Percentiles rank a stretch among this genome's conserved stretches.
These are phyloP conservation scores for Leptographium wingfieldii DNA, from an alignment of 2,329 filamentous ascomycete species.

Conservation along the genomic window DNA sequence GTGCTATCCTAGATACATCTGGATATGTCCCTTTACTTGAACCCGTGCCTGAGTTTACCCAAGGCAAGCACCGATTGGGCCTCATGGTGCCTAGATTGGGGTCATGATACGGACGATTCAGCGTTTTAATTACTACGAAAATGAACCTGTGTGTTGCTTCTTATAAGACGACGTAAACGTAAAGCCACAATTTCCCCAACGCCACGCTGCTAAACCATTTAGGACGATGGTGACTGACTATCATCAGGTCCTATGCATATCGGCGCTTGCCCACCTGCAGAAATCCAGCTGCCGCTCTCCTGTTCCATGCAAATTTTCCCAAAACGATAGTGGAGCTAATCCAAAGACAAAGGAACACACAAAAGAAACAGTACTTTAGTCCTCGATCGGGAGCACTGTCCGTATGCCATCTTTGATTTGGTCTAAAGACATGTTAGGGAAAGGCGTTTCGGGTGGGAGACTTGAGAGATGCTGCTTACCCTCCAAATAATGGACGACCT, in stretches of 20 bases:
- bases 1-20: too few relatives aligned
- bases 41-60: too few relatives aligned
- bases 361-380: constrained; percentile 1
- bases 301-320: background rate
- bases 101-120: too few relatives aligned
- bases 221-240: background rate
- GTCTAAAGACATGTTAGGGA: constrained; percentile 2
- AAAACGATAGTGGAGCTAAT: background rate
- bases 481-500: constrained; percentile 25
- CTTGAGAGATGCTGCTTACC: constrained; percentile 8
- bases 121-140: too few relatives aligned
- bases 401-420: constrained; percentile 15
- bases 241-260: background rate
- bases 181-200: background rate
- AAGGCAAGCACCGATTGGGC: too few relatives aligned
- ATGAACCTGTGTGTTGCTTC: background rate
- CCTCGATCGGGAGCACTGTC: constrained; percentile 15
- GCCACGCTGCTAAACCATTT: background rate
- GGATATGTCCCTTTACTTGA: too few relatives aligned
- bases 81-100: too few relatives aligned
- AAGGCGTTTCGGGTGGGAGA: background rate
- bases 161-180: background rate
- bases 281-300: background rate
- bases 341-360: background rate
- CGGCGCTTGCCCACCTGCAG: background rate